phyloP scores from a whole-genome alignment of 139 green algal genomes.

The Chlorella sorokiniana region DNA sequence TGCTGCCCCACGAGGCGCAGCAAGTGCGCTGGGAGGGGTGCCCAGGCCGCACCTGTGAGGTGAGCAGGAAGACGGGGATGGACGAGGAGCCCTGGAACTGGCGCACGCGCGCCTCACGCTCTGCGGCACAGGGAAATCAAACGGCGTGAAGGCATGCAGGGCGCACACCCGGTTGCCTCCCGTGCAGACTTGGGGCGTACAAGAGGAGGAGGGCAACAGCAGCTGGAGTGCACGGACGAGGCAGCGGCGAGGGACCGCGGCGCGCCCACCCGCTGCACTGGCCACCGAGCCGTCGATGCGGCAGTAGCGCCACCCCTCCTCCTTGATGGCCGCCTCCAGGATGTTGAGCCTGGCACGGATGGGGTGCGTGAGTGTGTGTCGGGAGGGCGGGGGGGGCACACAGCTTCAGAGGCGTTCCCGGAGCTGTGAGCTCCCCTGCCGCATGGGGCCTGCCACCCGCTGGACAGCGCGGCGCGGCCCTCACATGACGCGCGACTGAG shows the following conservation, averaged over 20 bases:
- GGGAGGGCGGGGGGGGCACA: background rate
- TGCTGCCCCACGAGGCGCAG: no score
- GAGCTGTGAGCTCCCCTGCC: no score
- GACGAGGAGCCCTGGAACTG: slow-evolving; percentile 69
- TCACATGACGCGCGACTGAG: slow-evolving; percentile 37
- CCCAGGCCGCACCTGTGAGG: no score
- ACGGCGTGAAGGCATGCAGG: no score
- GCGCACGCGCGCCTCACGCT: slow-evolving; percentile 54
- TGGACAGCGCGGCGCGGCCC: background rate
- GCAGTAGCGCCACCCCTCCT: slow-evolving; percentile 53
- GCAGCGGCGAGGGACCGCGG: background rate
- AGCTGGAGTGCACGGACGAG: background rate
- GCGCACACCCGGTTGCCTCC: background rate
- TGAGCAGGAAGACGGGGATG: slow-evolving; percentile 93
- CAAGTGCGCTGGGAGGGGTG: no score
- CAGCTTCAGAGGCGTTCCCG: background rate
- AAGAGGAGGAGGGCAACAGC: background rate
- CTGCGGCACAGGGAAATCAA: no score
- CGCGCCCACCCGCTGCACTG: slow-evolving; percentile 45
- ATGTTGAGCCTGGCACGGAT: slow-evolving; percentile 75
- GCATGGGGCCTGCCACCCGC: background rate
- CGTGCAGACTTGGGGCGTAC: background rate
- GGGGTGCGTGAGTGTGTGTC: background rate
- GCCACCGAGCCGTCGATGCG: slow-evolving; percentile 86
- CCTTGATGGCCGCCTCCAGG: slow-evolving; percentile 68